Conservation (phyloP, 805 yeast genomes). For the Zygotorulaspora florentina region DNA sequence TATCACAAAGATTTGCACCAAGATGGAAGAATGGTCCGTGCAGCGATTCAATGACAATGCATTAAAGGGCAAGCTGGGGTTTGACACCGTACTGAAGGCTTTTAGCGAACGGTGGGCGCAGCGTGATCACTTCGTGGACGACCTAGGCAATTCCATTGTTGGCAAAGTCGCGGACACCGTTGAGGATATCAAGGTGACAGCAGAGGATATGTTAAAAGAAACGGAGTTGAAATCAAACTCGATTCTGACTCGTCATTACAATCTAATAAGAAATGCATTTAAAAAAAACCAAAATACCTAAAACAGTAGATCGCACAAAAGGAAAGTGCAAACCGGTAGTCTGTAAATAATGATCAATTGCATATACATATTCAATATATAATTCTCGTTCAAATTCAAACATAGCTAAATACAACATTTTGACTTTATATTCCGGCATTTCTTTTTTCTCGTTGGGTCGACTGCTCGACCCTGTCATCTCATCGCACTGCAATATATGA, state of each 20-base stretch:
- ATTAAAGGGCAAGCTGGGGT: conserved; percentile 71
- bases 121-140: conserved; percentile 29
- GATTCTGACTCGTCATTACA: conserved; percentile 15
- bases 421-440: too few relatives aligned
- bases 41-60: conserved; percentile 90
- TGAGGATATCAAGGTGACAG: conserved; percentile 25
- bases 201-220: conserved; percentile 26
- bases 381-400: neutral
- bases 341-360: neutral
- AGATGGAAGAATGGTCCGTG: conserved; percentile 88
- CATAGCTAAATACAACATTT: too few relatives aligned
- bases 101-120: conserved; percentile 36
- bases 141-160: conserved; percentile 22
- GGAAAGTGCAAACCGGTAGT: neutral
- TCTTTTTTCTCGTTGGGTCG: too few relatives aligned
- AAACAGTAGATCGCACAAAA: neutral
- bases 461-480: too few relatives aligned
- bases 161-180: conserved; percentile 33
- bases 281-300: conserved; percentile 6
- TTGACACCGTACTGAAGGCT: conserved; percentile 67
- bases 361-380: neutral
- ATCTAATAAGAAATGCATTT: conserved; percentile 19
- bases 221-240: conserved; percentile 23
- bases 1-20: conserved; percentile 64
- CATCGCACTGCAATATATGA: too few relatives aligned